Conservation (phyloP, 768 basidiomycete species). For the Leucosporidium creatinivorum region DNA sequence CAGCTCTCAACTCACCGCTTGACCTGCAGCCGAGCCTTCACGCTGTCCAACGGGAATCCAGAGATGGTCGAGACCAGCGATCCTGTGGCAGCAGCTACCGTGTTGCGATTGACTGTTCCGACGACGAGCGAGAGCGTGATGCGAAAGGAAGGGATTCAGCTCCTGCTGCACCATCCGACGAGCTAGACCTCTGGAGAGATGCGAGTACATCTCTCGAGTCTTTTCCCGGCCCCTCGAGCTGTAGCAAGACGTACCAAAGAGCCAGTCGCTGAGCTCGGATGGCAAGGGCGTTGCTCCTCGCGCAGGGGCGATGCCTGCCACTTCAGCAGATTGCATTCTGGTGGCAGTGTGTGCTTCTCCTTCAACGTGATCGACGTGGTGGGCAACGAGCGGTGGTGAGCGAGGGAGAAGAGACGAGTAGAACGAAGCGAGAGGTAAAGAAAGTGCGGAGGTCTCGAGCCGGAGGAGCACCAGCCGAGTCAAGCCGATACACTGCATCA, state of each 20-base stretch:
- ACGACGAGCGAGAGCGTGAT: no score
- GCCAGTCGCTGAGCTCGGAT: not conserved
- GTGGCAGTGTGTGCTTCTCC: not conserved
- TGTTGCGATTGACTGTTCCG: constrained; percentile 21
- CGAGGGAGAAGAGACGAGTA: not conserved
- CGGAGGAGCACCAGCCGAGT: no score
- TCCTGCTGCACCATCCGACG: not conserved
- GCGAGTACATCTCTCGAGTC: not conserved
- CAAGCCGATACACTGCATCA: no score
- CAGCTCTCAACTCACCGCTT: constrained; percentile 3
- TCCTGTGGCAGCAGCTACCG: constrained; percentile 17
- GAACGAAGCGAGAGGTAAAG: not conserved
- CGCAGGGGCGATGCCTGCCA: not conserved
- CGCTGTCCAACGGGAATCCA: constrained; percentile 70
- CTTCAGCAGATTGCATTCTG: not conserved
- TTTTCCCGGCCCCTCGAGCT: no score
- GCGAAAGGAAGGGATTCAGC: not conserved
- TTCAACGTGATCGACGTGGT: not conserved
- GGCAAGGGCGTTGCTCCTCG: not conserved
- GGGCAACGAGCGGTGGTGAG: not conserved
- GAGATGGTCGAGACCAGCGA: constrained; percentile 78
- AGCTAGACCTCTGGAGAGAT: not conserved
- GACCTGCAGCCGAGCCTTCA: constrained; percentile 52
- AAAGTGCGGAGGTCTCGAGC: not conserved
- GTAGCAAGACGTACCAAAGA: no score